phyloP scores from a whole-genome alignment of 2,329 filamentous ascomycete genomes.

The Corinectria fuckeliana region DNA sequence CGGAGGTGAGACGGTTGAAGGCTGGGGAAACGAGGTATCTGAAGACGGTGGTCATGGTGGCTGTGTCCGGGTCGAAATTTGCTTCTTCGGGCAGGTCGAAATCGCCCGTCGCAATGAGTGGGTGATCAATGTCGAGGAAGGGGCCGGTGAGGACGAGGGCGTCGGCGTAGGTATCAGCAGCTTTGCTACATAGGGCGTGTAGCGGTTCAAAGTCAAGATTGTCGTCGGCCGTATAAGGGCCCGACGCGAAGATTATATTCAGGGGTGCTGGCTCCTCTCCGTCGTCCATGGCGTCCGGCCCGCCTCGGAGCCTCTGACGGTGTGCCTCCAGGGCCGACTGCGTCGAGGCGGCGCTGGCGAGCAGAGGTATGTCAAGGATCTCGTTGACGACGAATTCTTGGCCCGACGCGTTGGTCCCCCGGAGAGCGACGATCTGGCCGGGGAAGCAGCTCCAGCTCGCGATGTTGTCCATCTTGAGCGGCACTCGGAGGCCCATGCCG shows the following conservation, averaged over 20 bases:
- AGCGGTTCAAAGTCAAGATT: slow-evolving; percentile 91
- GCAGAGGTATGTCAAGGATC: slow-evolving; percentile 74
- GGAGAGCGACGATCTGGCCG: slow-evolving; percentile 88
- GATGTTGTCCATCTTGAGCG: slow-evolving; percentile 76
- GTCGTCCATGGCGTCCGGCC: slow-evolving; percentile 66
- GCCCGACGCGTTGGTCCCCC: slow-evolving; percentile 86
- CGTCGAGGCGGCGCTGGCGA: slow-evolving; percentile 76
- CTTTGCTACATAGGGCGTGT: slow-evolving; percentile 79
- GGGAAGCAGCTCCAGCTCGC: slow-evolving; percentile 85
- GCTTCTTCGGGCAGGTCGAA: slow-evolving; percentile 76
- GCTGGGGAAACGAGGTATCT: slow-evolving; percentile 77
- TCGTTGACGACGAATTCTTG: slow-evolving; percentile 82
- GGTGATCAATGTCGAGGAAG: slow-evolving; percentile 91
- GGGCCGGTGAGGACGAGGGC: slow-evolving; percentile 82
- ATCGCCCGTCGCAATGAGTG: slow-evolving; percentile 80
- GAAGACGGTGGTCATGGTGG: slow-evolving; percentile 84
- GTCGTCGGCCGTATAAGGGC: slow-evolving; percentile 91
- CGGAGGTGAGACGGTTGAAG: slow-evolving; percentile 71
- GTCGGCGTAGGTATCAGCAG: slow-evolving; percentile 77
- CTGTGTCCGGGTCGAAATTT: slow-evolving; percentile 74
- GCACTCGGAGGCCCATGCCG: slow-evolving; percentile 82
- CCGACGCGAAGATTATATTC: slow-evolving; percentile 78
- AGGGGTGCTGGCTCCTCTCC: slow-evolving; percentile 66
- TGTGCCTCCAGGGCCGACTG: slow-evolving; percentile 70
- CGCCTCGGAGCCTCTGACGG: slow-evolving; percentile 71